Percentiles rank a stretch among this genome's conserved stretches.
Evolutionary conservation across 768 basidiomycete genomes (phyloP).

Genomic region (Cubamyces lactineus): DNA sequence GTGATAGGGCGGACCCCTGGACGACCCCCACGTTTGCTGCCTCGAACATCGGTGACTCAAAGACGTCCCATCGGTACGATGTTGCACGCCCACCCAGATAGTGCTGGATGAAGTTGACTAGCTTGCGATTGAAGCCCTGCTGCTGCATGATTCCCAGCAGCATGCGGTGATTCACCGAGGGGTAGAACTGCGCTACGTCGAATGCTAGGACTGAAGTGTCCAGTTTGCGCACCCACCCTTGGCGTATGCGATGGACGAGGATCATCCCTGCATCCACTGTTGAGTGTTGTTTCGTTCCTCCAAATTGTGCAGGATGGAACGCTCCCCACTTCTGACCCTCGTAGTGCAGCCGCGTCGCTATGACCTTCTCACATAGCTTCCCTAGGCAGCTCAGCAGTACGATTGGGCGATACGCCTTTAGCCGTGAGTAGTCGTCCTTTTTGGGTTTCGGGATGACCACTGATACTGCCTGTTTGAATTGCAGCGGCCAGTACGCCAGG

Average conservation of each 20-base stretch:
- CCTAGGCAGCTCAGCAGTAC: conserved; percentile 29
- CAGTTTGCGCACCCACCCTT: not conserved
- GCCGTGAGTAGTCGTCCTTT: conserved; percentile 25
- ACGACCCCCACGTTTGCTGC: not conserved
- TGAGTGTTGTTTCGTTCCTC: conserved; percentile 23
- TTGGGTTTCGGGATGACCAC: conserved; percentile 32
- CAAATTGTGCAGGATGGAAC: conserved; percentile 26
- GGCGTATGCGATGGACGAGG: conserved; percentile 20
- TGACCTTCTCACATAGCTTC: conserved; percentile 28
- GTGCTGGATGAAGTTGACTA: not conserved
- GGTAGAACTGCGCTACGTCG: not conserved
- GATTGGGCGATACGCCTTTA: conserved; percentile 33
- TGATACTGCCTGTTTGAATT: conserved; percentile 19
- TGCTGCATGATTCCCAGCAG: too few relatives aligned
- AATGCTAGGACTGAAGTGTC: not conserved
- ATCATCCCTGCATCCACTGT: conserved; percentile 24
- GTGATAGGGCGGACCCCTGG: not conserved
- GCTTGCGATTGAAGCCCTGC: not conserved
- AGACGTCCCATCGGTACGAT: not conserved
- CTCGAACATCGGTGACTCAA: not conserved
- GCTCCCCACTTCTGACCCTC: conserved; percentile 18
- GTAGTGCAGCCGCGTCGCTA: conserved; percentile 23
- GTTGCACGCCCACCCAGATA: not conserved
- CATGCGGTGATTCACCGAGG: too few relatives aligned
- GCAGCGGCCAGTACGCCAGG: conserved; percentile 12